Evolutionary conservation across 257 asterid species (phyloP).

Genomic region (Solanum acaule): DNA sequence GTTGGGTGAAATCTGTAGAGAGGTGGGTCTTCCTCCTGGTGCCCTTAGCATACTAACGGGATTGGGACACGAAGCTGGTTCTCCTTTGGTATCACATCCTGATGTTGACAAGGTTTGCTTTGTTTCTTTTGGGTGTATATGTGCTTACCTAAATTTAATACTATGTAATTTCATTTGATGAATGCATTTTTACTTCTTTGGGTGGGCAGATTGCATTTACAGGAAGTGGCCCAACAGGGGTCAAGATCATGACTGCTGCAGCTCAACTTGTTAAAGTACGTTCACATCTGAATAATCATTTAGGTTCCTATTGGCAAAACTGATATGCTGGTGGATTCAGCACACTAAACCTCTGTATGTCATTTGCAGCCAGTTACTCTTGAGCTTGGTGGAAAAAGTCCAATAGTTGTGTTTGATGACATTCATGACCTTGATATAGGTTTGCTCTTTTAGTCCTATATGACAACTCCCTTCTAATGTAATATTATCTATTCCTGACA

Average conservation of each 20-base stretch:
- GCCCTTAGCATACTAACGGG: conserved; percentile 86
- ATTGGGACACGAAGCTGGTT: conserved; percentile 91
- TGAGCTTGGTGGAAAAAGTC: conserved; percentile 99
- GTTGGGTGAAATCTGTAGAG: conserved; percentile 84
- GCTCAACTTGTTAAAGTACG: conserved; percentile 86
- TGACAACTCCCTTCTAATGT: background rate
- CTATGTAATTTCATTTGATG: background rate
- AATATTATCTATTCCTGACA: background rate
- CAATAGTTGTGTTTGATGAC: conserved; percentile 91
- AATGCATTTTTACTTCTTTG: conserved; percentile 4
- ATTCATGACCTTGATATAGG: conserved; percentile 80
- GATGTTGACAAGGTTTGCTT: conserved; percentile 81
- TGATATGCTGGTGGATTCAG: background rate
- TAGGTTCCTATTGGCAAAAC: background rate
- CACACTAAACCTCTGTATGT: background rate
- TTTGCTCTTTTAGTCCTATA: conserved; percentile 16
- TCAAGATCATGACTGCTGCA: conserved; percentile 92
- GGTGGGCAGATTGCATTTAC: conserved; percentile 79
- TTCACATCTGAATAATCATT: background rate
- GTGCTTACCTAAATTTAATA: background rate
- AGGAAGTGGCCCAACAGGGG: conserved; percentile 88
- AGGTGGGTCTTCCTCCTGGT: conserved; percentile 91
- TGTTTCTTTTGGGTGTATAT: background rate
- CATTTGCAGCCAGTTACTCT: conserved; percentile 85
- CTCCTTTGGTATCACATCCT: conserved; percentile 93